Base-by-base conservation (phyloP, 768 basidiomycete species). In the Gymnopilus junonius region DNA sequence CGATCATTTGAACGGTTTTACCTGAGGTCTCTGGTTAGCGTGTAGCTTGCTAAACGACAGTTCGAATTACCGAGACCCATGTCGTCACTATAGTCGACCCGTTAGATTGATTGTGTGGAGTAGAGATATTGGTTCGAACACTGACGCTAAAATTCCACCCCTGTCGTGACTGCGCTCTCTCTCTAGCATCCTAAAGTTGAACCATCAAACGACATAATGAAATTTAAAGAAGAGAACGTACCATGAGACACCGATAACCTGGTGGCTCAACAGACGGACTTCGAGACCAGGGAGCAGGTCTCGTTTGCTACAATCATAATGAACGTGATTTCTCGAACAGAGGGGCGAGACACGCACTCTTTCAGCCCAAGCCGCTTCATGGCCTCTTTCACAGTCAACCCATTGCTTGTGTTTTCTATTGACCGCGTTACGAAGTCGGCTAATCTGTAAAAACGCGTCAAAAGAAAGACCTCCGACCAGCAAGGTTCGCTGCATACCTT, bases 1-100 rank as follows among this genome's bases (percentile, higher is more conserved):
- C 92, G 50, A 94, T 92, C 85, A 90, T 89, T 70, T 92, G 90
- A 1, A 92, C 86, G 8, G 90, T 91, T 76, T 92, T 90, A 3
- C 87, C 85, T 84, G 53, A 21, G 11, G 27, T 8, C 48, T 21
- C 35, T 23, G 40, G 21, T 51, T 45, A 59, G 54, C 61, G 23
- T 15, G 23, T 29, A 8, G 2, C 4, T 8, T 32, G 17, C 27
- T 20, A 27, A 7, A 15, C n/a, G 12, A 42, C 56, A 8, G 23
- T 35, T 11, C 8, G 20, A 61, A 65, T 6, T 69, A 80, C 85
- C 86, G 29, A 89, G 79, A 59, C 88, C 89, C 89, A 91, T 90
- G 53, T 91, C 88, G 69, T 90, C 88, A 8, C 86, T 87, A 64
- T 35, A 8, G 46, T 29, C 34, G 55, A n/a, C n/a, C n/a, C n/a